Conservation (phyloP, 2,329 filamentous ascomycete species). For the Penicillium sp. region DNA sequence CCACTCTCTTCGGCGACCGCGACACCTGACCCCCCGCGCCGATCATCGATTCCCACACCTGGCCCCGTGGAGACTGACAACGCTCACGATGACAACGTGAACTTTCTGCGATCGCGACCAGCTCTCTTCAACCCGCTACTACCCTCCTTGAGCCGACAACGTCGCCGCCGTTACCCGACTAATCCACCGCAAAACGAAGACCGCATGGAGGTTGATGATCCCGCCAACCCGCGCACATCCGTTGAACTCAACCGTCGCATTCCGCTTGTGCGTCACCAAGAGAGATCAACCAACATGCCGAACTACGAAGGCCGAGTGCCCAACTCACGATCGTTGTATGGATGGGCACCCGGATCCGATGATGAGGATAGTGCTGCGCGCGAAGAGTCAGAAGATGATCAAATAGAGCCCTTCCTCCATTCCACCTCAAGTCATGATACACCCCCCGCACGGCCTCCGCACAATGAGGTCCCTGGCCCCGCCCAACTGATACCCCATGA, state of each 20-base stretch:
- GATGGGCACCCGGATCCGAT: slow-evolving; percentile 56
- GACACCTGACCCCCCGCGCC: slow-evolving; percentile 44
- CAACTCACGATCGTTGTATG: slow-evolving; percentile 55
- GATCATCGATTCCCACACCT: slow-evolving; percentile 47
- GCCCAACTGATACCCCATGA: slow-evolving; percentile 14
- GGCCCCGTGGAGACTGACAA: slow-evolving; percentile 46
- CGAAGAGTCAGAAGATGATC: slow-evolving; percentile 31
- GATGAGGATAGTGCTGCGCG: slow-evolving; percentile 28
- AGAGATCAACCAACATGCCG: slow-evolving; percentile 46
- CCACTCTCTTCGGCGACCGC: slow-evolving; percentile 26
- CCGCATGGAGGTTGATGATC: slow-evolving; percentile 38
- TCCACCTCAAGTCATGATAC: slow-evolving; percentile 26
- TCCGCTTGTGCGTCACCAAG: slow-evolving; percentile 35
- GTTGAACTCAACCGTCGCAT: slow-evolving; percentile 45
- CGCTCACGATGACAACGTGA: slow-evolving; percentile 50
- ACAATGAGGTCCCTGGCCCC: slow-evolving; percentile 22
- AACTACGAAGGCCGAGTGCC: slow-evolving; percentile 56
- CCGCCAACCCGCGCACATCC: slow-evolving; percentile 26
- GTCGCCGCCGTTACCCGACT: slow-evolving; percentile 30
- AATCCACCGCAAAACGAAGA: slow-evolving; percentile 28
- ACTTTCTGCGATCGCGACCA: slow-evolving; percentile 48
- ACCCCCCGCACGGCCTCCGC: slow-evolving; percentile 23
- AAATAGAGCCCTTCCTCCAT: slow-evolving; percentile 28
- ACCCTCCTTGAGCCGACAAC: slow-evolving; percentile 30
- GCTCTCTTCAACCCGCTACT: slow-evolving; percentile 25